Conservation (phyloP, 345 rosid genomes). For the Rhodamnia argentea region DNA sequence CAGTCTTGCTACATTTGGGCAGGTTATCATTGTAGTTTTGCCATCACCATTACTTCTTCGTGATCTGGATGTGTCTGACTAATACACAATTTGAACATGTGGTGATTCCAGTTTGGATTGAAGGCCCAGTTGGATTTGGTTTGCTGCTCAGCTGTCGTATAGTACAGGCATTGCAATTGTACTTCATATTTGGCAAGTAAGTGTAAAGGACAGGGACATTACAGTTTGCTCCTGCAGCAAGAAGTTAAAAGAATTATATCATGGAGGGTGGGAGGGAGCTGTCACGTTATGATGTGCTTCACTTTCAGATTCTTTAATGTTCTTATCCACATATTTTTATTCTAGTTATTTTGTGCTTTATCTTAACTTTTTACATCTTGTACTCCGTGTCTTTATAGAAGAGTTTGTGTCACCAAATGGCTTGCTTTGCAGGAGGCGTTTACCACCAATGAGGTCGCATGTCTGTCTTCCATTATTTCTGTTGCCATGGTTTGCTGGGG, state of each 20-base stretch:
- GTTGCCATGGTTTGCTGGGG: slow-evolving; percentile 66
- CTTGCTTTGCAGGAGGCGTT: slow-evolving; percentile 53
- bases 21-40: slow-evolving; percentile 30
- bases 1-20: slow-evolving; percentile 83
- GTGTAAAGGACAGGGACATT: background rate
- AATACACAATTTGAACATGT: background rate
- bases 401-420: background rate
- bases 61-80: background rate
- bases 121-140: slow-evolving; percentile 93
- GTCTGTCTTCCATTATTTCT: slow-evolving; percentile 60
- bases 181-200: slow-evolving; percentile 78
- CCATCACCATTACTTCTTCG: background rate
- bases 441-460: slow-evolving; percentile 71
- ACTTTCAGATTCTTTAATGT: background rate
- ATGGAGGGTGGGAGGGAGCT: background rate
- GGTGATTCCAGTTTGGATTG: slow-evolving; percentile 67
- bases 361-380: background rate
- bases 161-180: slow-evolving; percentile 75
- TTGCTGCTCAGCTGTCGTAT: slow-evolving; percentile 80
- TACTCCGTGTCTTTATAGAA: background rate
- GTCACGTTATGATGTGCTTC: background rate
- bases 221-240: background rate
- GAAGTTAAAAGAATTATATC: background rate
- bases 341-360: background rate
- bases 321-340: background rate